Evolutionary conservation across 768 basidiomycete genomes (phyloP).

Genomic region (Boletus barrowsii): DNA sequence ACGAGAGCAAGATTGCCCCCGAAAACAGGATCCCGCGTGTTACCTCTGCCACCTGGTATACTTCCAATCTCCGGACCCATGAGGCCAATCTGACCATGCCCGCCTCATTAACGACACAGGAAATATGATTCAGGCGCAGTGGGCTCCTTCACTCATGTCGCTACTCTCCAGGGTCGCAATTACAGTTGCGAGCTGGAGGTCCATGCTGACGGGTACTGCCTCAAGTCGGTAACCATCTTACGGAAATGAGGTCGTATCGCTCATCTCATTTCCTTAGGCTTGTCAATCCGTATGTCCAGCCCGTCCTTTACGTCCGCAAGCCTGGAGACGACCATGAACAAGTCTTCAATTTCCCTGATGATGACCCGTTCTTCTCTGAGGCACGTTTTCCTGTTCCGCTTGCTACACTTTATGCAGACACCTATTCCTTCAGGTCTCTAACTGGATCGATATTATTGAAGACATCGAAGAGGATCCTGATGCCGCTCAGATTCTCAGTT

Average conservation of each 20-base stretch:
- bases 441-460: slow-evolving; percentile 86
- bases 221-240: slow-evolving; percentile 52
- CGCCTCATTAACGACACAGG: slow-evolving; percentile 40
- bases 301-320: slow-evolving; percentile 80
- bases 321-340: slow-evolving; percentile 81
- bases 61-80: slow-evolving; percentile 20
- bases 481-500: slow-evolving; percentile 72
- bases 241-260: slow-evolving; percentile 5
- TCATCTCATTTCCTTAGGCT: slow-evolving; percentile 46
- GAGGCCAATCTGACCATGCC: slow-evolving; percentile 11
- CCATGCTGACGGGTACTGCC: slow-evolving; percentile 87
- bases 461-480: slow-evolving; percentile 87
- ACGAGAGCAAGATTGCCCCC: slow-evolving; percentile 80
- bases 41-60: slow-evolving; percentile 86
- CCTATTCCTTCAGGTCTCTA: slow-evolving; percentile 49
- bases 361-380: slow-evolving; percentile 95
- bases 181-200: slow-evolving; percentile 96
- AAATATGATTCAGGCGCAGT: slow-evolving; percentile 96
- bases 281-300: slow-evolving; percentile 91
- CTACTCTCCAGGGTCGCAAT: slow-evolving; percentile 86
- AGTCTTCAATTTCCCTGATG: slow-evolving; percentile 66
- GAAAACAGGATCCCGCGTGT: slow-evolving; percentile 93
- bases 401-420: neutral
- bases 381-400: slow-evolving; percentile 25
- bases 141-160: slow-evolving; percentile 86